Percentiles rank a stretch among this genome's conserved stretches.
Evolutionary conservation across 495 filamentous ascomycete genomes (phyloP).

Genomic region (Viridothelium virens): DNA sequence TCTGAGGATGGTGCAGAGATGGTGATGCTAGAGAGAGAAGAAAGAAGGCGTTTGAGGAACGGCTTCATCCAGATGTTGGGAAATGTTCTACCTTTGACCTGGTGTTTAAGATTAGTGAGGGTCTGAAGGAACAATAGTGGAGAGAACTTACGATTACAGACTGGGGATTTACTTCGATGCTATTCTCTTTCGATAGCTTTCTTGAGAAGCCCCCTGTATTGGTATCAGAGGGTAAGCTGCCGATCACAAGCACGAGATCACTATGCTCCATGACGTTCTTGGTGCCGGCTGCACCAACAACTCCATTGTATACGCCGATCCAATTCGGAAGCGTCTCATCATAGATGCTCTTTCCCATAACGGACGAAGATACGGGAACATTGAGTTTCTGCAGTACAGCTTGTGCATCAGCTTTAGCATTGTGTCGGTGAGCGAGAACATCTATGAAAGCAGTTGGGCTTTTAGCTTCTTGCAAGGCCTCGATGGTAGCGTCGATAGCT

Average conservation of each 20-base stretch:
- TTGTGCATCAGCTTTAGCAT: conserved; percentile 25
- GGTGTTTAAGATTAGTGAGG: conserved; percentile 11
- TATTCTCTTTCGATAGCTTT: conserved; percentile 20
- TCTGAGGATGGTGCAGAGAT: conserved; percentile 17
- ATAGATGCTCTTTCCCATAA: conserved; percentile 34
- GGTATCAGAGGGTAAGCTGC: conserved; percentile 32
- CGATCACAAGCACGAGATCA: conserved; percentile 32
- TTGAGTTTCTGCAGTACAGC: conserved; percentile 26
- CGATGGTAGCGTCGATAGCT: conserved; percentile 26
- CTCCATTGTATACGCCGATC: conserved; percentile 34
- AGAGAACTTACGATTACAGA: conserved; percentile 16
- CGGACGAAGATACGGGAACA: conserved; percentile 28
- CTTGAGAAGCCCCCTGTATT: conserved; percentile 34
- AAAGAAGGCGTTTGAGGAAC: conserved; percentile 23
- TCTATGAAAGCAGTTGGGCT: conserved; percentile 33
- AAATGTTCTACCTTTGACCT: conserved; percentile 25
- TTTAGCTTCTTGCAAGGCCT: conserved; percentile 29
- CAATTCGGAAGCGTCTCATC: conserved; percentile 32
- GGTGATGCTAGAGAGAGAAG: conserved; percentile 9
- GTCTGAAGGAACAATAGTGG: background rate
- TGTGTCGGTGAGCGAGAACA: conserved; percentile 29
- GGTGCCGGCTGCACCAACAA: conserved; percentile 24
- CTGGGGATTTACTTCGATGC: conserved; percentile 29
- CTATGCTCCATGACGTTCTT: conserved; percentile 20
- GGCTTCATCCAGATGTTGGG: conserved; percentile 31